Conservation (phyloP, 1,284 basidiomycete species). For the Phlebopus sp. region DNA sequence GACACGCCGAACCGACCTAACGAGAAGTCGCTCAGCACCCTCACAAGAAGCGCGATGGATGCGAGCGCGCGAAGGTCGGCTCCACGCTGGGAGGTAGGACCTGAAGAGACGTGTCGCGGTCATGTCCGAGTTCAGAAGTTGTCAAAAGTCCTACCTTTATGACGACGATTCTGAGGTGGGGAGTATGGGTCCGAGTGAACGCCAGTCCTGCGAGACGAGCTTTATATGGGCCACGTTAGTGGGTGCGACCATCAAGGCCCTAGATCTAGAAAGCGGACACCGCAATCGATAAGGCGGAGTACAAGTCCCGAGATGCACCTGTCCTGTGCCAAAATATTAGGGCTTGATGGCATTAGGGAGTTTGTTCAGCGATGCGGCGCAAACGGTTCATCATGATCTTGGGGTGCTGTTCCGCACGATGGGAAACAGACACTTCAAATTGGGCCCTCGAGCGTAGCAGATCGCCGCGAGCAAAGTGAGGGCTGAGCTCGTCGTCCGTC, state of each 20-base stretch:
- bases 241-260: conserved; percentile 8
- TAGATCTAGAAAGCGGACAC: conserved; percentile 23
- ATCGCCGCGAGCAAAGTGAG: conserved; percentile 9
- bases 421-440: conserved; percentile 7
- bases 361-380: conserved; percentile 26
- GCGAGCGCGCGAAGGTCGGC: conserved; percentile 66
- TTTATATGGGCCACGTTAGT: conserved; percentile 31
- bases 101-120: conserved; percentile 20
- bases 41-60: conserved; percentile 75
- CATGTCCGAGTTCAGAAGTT: conserved; percentile 13
- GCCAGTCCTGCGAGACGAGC: conserved; percentile 16
- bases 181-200: conserved; percentile 32
- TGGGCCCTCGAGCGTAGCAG: conserved; percentile 6
- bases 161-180: conserved; percentile 29
- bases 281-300: conserved; percentile 33
- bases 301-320: conserved; percentile 24
- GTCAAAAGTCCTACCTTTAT: conserved; percentile 30
- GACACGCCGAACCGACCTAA: conserved; percentile 37
- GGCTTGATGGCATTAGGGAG: conserved; percentile 11
- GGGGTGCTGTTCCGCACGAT: conserved; percentile 14
- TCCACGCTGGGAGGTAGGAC: conserved; percentile 54
- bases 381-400: conserved; percentile 24
- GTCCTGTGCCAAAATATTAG: conserved; percentile 13
- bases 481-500: conserved; percentile 9
- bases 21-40: conserved; percentile 55